These are phyloP conservation scores for Elsinoe australis DNA, from an alignment of 2,329 filamentous ascomycete genomes.

Conservation along the genomic window DNA sequence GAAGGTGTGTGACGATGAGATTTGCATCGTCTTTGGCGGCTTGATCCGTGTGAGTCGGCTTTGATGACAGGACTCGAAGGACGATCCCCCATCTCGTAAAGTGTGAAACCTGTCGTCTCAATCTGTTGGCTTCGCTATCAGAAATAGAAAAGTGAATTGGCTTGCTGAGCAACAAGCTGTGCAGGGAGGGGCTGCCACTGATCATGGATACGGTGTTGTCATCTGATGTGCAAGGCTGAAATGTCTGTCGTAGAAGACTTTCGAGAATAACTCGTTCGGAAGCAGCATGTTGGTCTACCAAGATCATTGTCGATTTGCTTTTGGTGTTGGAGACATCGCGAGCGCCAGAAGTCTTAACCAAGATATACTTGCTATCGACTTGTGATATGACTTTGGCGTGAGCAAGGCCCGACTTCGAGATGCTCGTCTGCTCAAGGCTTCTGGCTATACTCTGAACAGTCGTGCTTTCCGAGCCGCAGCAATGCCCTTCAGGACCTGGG, in stretches of 20 bases:
- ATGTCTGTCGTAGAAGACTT: conserved; percentile 49
- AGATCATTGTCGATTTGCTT: conserved; percentile 44
- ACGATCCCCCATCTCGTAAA: conserved; percentile 73
- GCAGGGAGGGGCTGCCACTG: conserved; percentile 26
- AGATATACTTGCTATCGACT: conserved; percentile 83
- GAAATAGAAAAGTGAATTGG: conserved; percentile 60
- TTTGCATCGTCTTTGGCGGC: conserved; percentile 5
- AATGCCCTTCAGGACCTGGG: too few species aligned
- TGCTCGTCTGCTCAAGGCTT: conserved; percentile 22
- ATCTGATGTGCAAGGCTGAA: background rate
- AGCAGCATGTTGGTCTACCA: conserved; percentile 91
- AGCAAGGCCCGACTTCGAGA: conserved; percentile 57
- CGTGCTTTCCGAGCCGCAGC: too few species aligned
- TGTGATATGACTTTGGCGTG: conserved; percentile 65
- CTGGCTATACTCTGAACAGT: too few species aligned
- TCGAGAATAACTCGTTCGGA: conserved; percentile 84
- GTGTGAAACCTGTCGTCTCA: conserved; percentile 46
- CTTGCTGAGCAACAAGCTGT: conserved; percentile 35
- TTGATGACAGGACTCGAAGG: too few species aligned
- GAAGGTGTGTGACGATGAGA: conserved; percentile 51
- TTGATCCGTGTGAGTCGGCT: too few species aligned
- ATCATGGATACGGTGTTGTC: background rate
- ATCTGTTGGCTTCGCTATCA: conserved; percentile 50
- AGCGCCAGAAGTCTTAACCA: too few species aligned
- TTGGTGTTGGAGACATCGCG: too few species aligned